Base-by-base conservation (phyloP, 2,329 filamentous ascomycete species). In the Paraphoma sp. region DNA sequence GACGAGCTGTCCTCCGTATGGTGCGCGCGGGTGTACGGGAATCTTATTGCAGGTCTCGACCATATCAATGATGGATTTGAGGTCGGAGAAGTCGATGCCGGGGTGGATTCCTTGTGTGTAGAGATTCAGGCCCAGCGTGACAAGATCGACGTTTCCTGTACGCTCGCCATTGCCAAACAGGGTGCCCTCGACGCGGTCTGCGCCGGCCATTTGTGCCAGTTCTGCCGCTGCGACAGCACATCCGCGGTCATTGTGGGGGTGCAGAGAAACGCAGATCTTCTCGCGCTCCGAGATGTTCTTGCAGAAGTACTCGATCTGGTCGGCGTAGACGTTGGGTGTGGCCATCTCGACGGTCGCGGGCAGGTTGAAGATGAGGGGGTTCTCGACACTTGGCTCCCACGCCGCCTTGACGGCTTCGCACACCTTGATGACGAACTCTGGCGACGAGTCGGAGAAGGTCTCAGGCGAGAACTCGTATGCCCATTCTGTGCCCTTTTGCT, bases 301-400 rank as follows among this genome's bases (percentile, higher is more conserved):
- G 81, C 92, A 96, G 79, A 99, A 99, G 80, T 92, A 96, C 76
- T 99, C 95, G 60, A 99, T 91, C 80, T 96, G 90, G 73, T 99
- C 95, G 48, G 95, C 95, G 75, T 95, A 99, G 46, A 97, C 86
- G 75, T 99, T 99, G 33, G 93, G 93, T 0, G 95, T 97, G 0
- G 92, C 81, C 88, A 97, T 89, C 80, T 99, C 95, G 36, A 98
- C 94, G 0, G 95, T 99, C 1, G 95, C 94, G 0, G 95, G 94
- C 49, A 99, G 84, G 81, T 98, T 98, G 84, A 99, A 95, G 74
- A 99, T 96, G 77, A 99, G 92, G 46, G 89, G 91, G 67, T 87
- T 89, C 76, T 92, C 87, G 40, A 82, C 87, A 0, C 86, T 87
- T 0, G 95, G 94, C 60, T 84, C 93, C 95, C 95, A 99, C 0